These are phyloP conservation scores for Colletotrichum eleusines DNA, from an alignment of 2,329 filamentous ascomycete species.

Conservation along the genomic window DNA sequence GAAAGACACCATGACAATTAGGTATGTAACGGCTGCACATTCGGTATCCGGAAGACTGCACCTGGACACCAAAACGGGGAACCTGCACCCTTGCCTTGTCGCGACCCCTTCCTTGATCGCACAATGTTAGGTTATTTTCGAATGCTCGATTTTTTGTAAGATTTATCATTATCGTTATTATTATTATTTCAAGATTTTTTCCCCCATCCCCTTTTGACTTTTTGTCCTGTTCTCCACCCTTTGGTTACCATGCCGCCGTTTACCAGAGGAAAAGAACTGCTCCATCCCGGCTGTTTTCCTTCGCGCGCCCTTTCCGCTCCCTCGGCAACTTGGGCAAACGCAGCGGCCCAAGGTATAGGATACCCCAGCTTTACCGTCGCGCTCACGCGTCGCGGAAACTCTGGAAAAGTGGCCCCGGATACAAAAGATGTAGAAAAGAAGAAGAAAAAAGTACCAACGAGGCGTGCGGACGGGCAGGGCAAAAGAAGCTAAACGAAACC, in stretches of 20 bases:
- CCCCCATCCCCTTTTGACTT: too few relatives aligned
- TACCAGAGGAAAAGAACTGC: constrained; percentile 18
- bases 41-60: too few relatives aligned
- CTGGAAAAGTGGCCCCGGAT: background rate
- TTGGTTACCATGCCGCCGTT: background rate
- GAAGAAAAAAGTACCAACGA: background rate
- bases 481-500: background rate
- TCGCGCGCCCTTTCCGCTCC: too few relatives aligned
- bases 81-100: constrained; percentile 26
- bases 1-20: constrained; percentile 27
- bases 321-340: background rate
- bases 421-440: background rate
- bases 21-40: too few relatives aligned
- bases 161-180: too few relatives aligned
- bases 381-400: background rate
- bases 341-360: background rate
- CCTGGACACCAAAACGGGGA: too few relatives aligned
- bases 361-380: background rate
- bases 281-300: too few relatives aligned
- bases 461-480: background rate
- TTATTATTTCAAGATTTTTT: too few relatives aligned
- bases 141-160: too few relatives aligned
- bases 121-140: too few relatives aligned
- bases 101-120: background rate
- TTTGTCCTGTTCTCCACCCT: background rate